Conservation (phyloP, 148 eudicot genomes). For the Heliamphora exappendiculata region DNA sequence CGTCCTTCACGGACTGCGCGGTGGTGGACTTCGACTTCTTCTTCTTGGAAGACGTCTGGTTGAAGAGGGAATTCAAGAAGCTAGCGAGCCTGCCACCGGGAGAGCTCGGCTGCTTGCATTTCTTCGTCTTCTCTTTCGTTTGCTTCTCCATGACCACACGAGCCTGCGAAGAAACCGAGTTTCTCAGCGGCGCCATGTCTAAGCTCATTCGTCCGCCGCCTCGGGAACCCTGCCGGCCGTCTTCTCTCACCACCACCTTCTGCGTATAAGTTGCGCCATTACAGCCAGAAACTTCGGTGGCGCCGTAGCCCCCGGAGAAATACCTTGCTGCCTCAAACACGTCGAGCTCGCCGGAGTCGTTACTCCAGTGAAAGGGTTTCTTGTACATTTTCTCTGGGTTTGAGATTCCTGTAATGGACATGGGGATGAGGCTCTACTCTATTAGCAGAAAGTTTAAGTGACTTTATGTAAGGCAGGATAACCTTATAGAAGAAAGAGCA, state of each 20-base stretch:
- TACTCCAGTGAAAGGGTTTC: conserved; percentile 34
- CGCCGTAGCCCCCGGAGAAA: conserved; percentile 44
- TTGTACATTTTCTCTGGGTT: conserved; percentile 34
- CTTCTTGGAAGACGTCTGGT: conserved; percentile 57
- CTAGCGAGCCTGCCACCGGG: conserved; percentile 82
- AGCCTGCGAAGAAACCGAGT: conserved; percentile 17
- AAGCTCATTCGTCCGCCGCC: conserved; percentile 59
- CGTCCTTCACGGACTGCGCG: conserved; percentile 44
- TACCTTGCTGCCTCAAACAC: conserved; percentile 78
- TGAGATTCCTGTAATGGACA: conserved; percentile 34
- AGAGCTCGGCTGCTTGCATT: conserved; percentile 73
- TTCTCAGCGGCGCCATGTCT: conserved; percentile 52
- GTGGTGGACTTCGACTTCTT: conserved; percentile 39
- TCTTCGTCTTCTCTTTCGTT: conserved; percentile 33
- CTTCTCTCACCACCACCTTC: conserved; percentile 13
- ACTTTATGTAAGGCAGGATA: background rate
- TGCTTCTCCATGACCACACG: conserved; percentile 14
- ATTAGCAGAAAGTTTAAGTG: background rate
- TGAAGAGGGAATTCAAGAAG: conserved; percentile 72
- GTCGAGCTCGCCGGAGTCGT: conserved; percentile 70
- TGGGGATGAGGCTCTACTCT: conserved; percentile 15
- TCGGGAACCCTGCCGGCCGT: background rate
- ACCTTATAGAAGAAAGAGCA: conserved; percentile 1
- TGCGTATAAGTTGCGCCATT: conserved; percentile 7
- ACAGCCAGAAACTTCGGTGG: conserved; percentile 25